These are phyloP conservation scores for Penicillium sp. DNA, from an alignment of 2,329 filamentous ascomycete genomes.

Conservation along the genomic window DNA sequence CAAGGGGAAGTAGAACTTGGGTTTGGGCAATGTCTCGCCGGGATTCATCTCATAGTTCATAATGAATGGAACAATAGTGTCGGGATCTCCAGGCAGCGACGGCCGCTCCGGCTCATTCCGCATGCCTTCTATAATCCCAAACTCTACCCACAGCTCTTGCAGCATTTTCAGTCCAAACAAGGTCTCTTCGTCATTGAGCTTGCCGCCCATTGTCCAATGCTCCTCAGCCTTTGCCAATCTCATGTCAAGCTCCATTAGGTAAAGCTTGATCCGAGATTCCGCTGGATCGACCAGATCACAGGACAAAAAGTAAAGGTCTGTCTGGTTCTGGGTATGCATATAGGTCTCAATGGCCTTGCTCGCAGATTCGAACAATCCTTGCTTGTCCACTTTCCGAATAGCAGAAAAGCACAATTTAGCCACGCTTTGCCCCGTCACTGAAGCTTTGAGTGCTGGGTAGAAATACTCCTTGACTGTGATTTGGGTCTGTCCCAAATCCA, in stretches of 20 bases:
- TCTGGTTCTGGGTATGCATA: conserved; percentile 4
- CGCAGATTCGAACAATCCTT: background rate
- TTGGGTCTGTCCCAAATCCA: conserved; percentile 15
- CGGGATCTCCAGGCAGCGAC: conserved; percentile 4
- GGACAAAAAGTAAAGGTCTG: conserved; percentile 8
- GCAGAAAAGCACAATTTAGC: background rate
- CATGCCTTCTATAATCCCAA: conserved; percentile 11
- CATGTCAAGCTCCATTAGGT: conserved; percentile 15
- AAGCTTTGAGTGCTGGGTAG: conserved; percentile 16
- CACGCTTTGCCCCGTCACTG: background rate
- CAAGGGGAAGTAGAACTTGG: conserved; percentile 13
- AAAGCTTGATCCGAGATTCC: conserved; percentile 20
- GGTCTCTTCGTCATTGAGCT: conserved; percentile 7
- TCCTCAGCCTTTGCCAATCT: conserved; percentile 7
- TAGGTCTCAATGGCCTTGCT: conserved; percentile 1
- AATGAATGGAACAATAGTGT: conserved; percentile 6
- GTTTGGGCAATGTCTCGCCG: background rate
- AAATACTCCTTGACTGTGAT: conserved; percentile 19
- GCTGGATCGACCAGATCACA: conserved; percentile 18
- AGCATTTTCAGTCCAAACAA: conserved; percentile 13
- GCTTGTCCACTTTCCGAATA: conserved; percentile 1
- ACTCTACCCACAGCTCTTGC: conserved; percentile 13
- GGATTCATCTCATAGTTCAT: conserved; percentile 12
- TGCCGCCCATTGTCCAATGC: conserved; percentile 21
- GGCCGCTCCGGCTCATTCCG: conserved; percentile 8